Evolutionary conservation across 352 stramenopile genomes (phyloP).

Genomic region (Phytophthora brassicae): DNA sequence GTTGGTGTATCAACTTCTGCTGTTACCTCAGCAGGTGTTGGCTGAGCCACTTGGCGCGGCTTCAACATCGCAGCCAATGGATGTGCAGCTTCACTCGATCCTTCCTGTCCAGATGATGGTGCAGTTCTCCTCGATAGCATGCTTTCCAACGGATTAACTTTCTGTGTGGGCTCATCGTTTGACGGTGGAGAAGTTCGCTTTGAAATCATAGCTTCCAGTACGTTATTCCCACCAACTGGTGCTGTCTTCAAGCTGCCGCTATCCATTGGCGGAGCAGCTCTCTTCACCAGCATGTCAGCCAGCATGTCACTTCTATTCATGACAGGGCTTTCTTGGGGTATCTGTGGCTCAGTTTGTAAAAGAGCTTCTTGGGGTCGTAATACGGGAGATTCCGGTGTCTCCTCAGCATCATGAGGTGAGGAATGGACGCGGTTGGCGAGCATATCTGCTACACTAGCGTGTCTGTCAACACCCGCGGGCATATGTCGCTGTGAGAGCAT

Average conservation of each 20-base stretch:
- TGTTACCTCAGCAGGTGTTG: constrained; percentile 13
- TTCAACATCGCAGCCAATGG: constrained; percentile 48
- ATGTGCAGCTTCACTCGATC: constrained; percentile 15
- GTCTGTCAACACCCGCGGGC: constrained; percentile 29
- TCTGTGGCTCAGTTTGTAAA: neutral
- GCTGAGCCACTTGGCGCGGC: constrained; percentile 30
- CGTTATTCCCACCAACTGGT: constrained; percentile 24
- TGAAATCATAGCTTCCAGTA: constrained; percentile 40
- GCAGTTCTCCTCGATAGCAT: constrained; percentile 44
- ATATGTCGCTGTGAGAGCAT: constrained; percentile 43
- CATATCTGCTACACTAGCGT: constrained; percentile 40
- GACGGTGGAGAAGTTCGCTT: constrained; percentile 25
- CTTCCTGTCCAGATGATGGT: constrained; percentile 4
- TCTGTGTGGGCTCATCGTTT: constrained; percentile 8
- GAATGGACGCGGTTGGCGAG: constrained; percentile 20
- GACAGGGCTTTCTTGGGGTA: constrained; percentile 2
- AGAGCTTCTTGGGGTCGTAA: neutral
- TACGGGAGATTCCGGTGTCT: constrained; percentile 8
- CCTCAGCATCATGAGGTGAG: constrained; percentile 15
- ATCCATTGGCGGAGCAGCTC: constrained; percentile 18
- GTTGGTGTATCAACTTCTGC: neutral
- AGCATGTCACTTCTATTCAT: constrained; percentile 36
- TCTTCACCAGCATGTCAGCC: constrained; percentile 39
- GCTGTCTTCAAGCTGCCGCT: constrained; percentile 1
- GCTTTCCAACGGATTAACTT: constrained; percentile 41